Percentiles rank a stretch among this genome's conserved stretches.
These are phyloP conservation scores for Neofusicoccum laricinum DNA, from an alignment of 2,329 filamentous ascomycete genomes.

Conservation along the genomic window DNA sequence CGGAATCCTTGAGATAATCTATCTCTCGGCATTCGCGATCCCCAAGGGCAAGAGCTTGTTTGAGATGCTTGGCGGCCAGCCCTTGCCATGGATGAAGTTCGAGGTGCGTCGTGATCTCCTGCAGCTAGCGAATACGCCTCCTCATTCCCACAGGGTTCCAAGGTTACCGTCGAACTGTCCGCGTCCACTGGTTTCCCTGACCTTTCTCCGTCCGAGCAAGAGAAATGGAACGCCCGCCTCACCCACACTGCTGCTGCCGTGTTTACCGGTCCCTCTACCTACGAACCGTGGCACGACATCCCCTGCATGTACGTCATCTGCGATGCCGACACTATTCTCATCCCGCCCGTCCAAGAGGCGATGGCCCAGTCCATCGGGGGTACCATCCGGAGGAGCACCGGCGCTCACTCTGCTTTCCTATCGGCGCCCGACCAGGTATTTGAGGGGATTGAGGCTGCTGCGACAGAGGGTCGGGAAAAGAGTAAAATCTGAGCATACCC, in stretches of 20 bases:
- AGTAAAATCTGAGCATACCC: background rate
- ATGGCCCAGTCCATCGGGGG: constrained; percentile 3
- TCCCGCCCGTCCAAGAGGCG: background rate
- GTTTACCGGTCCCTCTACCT: background rate
- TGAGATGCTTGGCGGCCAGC: constrained; percentile 11
- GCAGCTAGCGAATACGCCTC: background rate
- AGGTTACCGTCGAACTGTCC: background rate
- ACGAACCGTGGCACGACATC: constrained; percentile 12
- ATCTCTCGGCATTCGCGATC: constrained; percentile 6
- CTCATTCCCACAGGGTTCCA: background rate
- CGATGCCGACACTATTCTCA: constrained; percentile 2
- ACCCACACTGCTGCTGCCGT: constrained; percentile 8
- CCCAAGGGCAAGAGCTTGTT: constrained; percentile 11
- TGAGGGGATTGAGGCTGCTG: background rate
- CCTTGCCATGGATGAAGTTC: constrained; percentile 3
- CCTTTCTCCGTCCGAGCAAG: background rate
- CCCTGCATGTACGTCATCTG: constrained; percentile 13
- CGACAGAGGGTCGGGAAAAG: background rate
- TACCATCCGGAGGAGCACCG: constrained; percentile 4
- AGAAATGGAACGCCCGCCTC: constrained; percentile 6
- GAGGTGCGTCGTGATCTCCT: background rate
- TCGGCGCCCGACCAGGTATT: background rate
- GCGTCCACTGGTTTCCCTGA: background rate
- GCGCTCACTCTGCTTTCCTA: constrained; percentile 8
- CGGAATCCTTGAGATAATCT: constrained; percentile 8